A percentile compares a stretch with the other conserved stretches of the same genome.
Conservation (phyloP, 2,329 filamentous ascomycete genomes). For the Trichoderma aggressivum region DNA sequence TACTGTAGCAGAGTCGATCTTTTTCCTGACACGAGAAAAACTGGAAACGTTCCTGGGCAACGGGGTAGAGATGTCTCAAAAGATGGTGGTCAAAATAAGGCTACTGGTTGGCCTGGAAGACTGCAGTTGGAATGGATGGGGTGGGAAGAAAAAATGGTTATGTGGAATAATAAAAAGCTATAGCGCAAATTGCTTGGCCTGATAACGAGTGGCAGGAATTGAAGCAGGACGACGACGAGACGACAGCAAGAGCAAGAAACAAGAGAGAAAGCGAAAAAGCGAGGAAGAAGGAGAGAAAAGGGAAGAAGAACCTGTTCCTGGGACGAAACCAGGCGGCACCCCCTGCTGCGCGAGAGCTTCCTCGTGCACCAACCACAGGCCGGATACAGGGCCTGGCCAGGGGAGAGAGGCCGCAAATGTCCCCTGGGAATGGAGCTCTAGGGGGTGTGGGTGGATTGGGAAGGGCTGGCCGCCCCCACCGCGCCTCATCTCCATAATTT, state of each 20-base stretch:
- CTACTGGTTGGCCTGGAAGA: conserved; percentile 5
- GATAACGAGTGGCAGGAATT: conserved; percentile 40
- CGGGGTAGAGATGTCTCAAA: conserved; percentile 19
- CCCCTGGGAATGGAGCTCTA: conserved; percentile 18
- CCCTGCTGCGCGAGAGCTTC: conserved; percentile 16
- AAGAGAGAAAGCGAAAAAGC: conserved; percentile 20
- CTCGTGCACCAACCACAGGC: conserved; percentile 16
- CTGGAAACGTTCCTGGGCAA: conserved; percentile 25
- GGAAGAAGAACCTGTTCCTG: conserved; percentile 22
- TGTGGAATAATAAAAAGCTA: conserved; percentile 28
- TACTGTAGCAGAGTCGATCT: conserved; percentile 12
- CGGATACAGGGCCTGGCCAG: conserved; percentile 10
- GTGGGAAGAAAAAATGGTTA: conserved; percentile 18
- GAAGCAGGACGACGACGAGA: conserved; percentile 26
- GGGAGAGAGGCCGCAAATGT: conserved; percentile 9
- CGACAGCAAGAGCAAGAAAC: conserved; percentile 17
- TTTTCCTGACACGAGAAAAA: conserved; percentile 15
- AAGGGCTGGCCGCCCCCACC: conserved; percentile 14
- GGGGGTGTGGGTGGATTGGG: conserved; percentile 13
- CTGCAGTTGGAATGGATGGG: conserved; percentile 3
- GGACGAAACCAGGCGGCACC: conserved; percentile 19
- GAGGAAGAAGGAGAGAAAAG: conserved; percentile 22
- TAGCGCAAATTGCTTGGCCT: conserved; percentile 31
- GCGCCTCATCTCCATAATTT: conserved; percentile 14
- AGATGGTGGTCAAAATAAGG: conserved; percentile 14